Percentiles rank a stretch among this genome's conserved stretches.
Evolutionary conservation across 371 early-diverging fungal genomes (phyloP).

Genomic region (Mucor piriformis): DNA sequence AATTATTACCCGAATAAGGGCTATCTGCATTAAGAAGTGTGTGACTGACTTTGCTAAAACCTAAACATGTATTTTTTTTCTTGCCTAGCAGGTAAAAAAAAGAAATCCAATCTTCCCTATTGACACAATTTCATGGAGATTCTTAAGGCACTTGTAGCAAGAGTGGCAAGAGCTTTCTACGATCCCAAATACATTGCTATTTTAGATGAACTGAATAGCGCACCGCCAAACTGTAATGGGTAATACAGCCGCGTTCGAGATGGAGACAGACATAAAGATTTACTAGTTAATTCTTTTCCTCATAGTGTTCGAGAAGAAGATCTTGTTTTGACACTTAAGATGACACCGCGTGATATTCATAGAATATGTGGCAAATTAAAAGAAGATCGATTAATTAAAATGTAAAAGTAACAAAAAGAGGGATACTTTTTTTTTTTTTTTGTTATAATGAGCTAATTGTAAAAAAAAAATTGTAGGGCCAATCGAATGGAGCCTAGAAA

Average conservation of each 20-base stretch:
- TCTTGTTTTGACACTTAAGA: constrained; percentile 67
- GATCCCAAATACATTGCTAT: constrained; percentile 79
- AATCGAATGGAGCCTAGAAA: constrained; percentile 67
- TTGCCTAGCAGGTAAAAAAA: too few relatives aligned
- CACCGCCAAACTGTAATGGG: constrained; percentile 51
- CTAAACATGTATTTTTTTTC: too few relatives aligned
- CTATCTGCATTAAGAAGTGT: too few relatives aligned
- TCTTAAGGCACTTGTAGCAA: constrained; percentile 73
- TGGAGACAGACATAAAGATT: not conserved
- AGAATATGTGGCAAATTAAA: constrained; percentile 80
- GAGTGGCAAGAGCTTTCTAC: constrained; percentile 88
- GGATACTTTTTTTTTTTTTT: not conserved
- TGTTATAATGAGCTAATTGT: constrained; percentile 8
- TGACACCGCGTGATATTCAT: constrained; percentile 74
- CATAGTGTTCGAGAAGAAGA: constrained; percentile 74
- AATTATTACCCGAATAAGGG: too few relatives aligned
- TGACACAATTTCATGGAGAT: constrained; percentile 43
- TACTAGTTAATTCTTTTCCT: not conserved
- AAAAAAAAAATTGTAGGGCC: constrained; percentile 36
- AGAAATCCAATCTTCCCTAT: too few relatives aligned
- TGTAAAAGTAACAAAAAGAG: constrained; percentile 41
- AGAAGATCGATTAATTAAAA: constrained; percentile 75
- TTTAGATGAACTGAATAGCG: constrained; percentile 75
- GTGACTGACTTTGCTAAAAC: too few relatives aligned
- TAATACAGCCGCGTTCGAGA: constrained; percentile 24